Conservation (phyloP, 2,329 filamentous ascomycete genomes). For the Neofusicoccum cordaticola region DNA sequence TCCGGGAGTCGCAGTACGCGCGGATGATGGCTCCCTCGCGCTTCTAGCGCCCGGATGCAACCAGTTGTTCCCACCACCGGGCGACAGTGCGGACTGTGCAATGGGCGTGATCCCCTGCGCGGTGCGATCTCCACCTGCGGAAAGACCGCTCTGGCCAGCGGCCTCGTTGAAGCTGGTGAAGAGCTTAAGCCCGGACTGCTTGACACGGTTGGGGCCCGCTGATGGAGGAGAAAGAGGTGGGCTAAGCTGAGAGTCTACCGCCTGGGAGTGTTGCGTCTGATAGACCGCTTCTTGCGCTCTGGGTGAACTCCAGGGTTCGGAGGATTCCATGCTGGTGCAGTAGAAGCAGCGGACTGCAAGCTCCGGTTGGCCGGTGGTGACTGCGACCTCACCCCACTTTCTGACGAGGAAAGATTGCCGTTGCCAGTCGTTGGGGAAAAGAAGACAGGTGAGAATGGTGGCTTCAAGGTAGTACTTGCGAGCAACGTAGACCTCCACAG, state of each 20-base stretch:
- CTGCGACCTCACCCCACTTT: conserved; percentile 92
- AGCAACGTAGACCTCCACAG: conserved; percentile 93
- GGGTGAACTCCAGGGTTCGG: conserved; percentile 85
- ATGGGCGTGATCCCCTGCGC: conserved; percentile 86
- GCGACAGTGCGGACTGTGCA: conserved; percentile 64
- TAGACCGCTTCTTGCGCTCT: conserved; percentile 64
- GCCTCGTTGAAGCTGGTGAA: conserved; percentile 82
- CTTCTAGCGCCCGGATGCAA: conserved; percentile 30
- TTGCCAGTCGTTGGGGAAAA: conserved; percentile 84
- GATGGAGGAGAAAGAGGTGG: conserved; percentile 70
- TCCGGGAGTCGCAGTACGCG: conserved; percentile 55
- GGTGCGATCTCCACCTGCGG: conserved; percentile 62
- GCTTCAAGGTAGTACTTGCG: conserved; percentile 92
- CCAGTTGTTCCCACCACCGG: conserved; percentile 53
- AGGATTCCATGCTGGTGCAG: conserved; percentile 80
- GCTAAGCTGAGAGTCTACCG: conserved; percentile 57
- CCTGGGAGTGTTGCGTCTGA: conserved; percentile 52
- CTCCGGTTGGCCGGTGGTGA: conserved; percentile 82
- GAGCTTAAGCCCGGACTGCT: conserved; percentile 81
- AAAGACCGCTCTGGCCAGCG: conserved; percentile 53
- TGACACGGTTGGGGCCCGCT: conserved; percentile 51
- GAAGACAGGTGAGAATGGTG: conserved; percentile 78
- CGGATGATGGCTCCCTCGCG: conserved; percentile 46
- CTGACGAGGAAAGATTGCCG: conserved; percentile 82
- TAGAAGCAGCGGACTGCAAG: conserved; percentile 91